phyloP scores from a whole-genome alignment of 805 yeast genomes.

The Komagataella ulmi region DNA sequence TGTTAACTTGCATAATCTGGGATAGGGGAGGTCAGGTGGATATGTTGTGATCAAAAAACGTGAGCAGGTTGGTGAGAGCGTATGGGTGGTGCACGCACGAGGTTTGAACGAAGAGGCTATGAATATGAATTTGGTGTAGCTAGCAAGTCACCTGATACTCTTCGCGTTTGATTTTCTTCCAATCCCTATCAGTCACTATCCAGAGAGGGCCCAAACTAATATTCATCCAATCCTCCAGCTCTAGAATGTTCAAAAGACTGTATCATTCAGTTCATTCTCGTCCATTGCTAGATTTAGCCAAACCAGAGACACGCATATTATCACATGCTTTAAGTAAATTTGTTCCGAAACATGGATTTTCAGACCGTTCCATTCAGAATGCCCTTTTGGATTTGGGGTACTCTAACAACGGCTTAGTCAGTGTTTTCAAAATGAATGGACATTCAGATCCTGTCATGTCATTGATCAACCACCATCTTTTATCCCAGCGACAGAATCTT shows the following conservation, averaged over 20 bases:
- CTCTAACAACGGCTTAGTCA: slow-evolving; percentile 26
- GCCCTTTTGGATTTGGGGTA: slow-evolving; percentile 27
- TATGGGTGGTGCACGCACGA: neutral
- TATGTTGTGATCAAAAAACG: neutral
- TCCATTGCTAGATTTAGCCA: slow-evolving; percentile 15
- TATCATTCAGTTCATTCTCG: slow-evolving; percentile 24
- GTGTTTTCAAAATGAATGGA: slow-evolving; percentile 22
- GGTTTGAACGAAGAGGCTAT: no score
- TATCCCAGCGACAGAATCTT: neutral
- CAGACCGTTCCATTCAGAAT: slow-evolving; percentile 22
- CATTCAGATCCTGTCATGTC: neutral
- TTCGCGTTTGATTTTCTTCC: neutral
- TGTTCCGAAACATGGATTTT: slow-evolving; percentile 34
- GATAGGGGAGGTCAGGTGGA: neutral
- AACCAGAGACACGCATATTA: slow-evolving; percentile 25
- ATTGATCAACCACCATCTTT: slow-evolving; percentile 3
- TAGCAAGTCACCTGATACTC: neutral
- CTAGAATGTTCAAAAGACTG: slow-evolving; percentile 19
- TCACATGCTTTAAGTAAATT: slow-evolving; percentile 14
- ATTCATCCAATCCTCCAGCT: neutral
- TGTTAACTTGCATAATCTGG: neutral
- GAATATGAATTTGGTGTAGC: neutral
- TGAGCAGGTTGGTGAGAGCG: neutral
- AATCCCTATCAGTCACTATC: neutral
- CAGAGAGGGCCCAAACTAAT: neutral